Percentiles rank a stretch among this genome's conserved stretches.
These are phyloP conservation scores for Corymbia calophylla DNA, from an alignment of 441 rosid species.

Conservation along the genomic window DNA sequence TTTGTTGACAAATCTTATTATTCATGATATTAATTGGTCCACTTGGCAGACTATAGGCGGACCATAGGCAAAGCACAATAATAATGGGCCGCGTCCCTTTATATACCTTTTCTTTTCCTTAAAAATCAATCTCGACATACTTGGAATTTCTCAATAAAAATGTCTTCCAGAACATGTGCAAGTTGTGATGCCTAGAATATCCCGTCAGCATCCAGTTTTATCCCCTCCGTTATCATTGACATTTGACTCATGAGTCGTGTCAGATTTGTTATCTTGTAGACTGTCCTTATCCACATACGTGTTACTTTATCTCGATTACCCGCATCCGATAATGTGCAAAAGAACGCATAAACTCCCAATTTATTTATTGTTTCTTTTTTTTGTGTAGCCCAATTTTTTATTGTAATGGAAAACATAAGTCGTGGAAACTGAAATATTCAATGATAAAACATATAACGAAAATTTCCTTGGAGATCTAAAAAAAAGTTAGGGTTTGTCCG, in stretches of 20 bases:
- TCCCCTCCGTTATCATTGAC: neutral
- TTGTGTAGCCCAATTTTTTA: too few relatives aligned
- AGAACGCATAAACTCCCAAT: neutral
- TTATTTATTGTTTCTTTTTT: neutral
- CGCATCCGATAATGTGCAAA: neutral
- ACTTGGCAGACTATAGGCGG: neutral
- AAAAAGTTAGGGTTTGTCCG: neutral
- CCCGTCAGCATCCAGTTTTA: neutral
- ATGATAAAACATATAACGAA: neutral
- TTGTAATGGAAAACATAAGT: neutral
- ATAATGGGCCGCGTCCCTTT: neutral
- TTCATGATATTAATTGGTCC: neutral
- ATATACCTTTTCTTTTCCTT: neutral
- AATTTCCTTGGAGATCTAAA: neutral
- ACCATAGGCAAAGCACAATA: neutral
- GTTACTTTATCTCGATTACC: neutral
- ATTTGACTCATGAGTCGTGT: neutral
- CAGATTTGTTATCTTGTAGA: neutral
- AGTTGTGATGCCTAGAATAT: neutral
- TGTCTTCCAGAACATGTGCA: neutral
- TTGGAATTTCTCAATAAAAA: neutral
- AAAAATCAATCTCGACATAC: neutral
- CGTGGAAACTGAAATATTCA: neutral
- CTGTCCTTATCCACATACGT: neutral
- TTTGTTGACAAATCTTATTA: neutral